phyloP scores from a whole-genome alignment of 2,329 filamentous ascomycete genomes.

The Xylariaceae sp. region DNA sequence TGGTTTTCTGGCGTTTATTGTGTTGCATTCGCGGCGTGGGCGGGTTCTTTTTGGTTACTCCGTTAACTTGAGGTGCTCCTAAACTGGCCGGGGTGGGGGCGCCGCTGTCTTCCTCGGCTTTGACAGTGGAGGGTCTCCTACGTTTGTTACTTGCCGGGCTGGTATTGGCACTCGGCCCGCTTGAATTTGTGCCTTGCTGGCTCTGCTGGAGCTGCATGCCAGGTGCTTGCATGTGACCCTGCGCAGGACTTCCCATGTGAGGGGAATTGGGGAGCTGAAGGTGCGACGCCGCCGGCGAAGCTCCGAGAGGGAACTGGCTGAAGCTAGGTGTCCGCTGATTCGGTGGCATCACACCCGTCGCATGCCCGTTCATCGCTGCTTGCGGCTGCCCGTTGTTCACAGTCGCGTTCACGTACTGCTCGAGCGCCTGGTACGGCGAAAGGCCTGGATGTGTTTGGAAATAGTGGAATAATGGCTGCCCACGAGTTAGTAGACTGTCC shows the following conservation, averaged over 20 bases:
- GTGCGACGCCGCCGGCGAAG: constrained; percentile 56
- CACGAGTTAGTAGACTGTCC: constrained; percentile 8
- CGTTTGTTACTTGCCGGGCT: constrained; percentile 58
- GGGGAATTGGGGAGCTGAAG: constrained; percentile 59
- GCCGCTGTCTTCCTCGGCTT: constrained; percentile 50
- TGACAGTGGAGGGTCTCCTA: constrained; percentile 52
- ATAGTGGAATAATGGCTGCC: constrained; percentile 51
- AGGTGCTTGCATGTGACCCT: constrained; percentile 58
- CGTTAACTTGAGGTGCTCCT: constrained; percentile 46
- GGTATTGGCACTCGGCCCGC: constrained; percentile 62
- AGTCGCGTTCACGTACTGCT: constrained; percentile 51
- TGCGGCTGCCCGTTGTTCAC: constrained; percentile 38
- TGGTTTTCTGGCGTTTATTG: constrained; percentile 47
- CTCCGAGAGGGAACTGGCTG: constrained; percentile 53
- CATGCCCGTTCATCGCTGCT: constrained; percentile 40
- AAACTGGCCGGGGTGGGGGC: constrained; percentile 44
- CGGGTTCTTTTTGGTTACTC: constrained; percentile 47
- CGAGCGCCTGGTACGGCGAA: constrained; percentile 53
- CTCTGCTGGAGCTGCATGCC: constrained; percentile 63
- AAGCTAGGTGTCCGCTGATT: constrained; percentile 52
- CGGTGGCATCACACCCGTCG: constrained; percentile 36
- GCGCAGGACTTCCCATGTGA: constrained; percentile 56
- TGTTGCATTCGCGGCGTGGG: constrained; percentile 50
- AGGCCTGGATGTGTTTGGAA: constrained; percentile 51
- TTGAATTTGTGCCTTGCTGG: constrained; percentile 62